These are phyloP conservation scores for Daldinia childiae DNA, from an alignment of 495 filamentous ascomycete species.

Conservation along the genomic window DNA sequence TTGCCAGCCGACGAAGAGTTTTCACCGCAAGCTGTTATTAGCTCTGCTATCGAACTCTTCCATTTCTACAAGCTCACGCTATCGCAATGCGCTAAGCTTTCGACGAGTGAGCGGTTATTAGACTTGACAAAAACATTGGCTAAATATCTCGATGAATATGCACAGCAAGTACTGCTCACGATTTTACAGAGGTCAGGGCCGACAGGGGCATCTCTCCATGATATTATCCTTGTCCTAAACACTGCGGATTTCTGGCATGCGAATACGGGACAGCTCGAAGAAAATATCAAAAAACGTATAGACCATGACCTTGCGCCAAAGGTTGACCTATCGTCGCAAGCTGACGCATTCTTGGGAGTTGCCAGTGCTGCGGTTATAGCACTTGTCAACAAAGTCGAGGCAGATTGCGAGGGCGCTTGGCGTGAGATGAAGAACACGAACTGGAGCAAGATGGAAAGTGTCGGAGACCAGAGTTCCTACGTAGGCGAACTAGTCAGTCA, in stretches of 20 bases:
- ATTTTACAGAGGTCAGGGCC: conserved; percentile 71
- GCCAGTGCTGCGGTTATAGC: conserved; percentile 86
- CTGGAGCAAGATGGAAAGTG: conserved; percentile 93
- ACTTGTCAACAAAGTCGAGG: conserved; percentile 83
- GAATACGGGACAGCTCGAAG: conserved; percentile 90
- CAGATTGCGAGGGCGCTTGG: conserved; percentile 86
- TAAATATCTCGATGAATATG: conserved; percentile 95
- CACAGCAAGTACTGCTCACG: conserved; percentile 87
- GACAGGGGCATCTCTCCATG: conserved; percentile 73
- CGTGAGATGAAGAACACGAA: conserved; percentile 96
- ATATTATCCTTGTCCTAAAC: conserved; percentile 86
- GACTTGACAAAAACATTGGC: conserved; percentile 86
- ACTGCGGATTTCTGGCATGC: conserved; percentile 98
- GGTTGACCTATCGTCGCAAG: conserved; percentile 90
- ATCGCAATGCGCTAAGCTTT: conserved; percentile 95
- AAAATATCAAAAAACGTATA: conserved; percentile 90
- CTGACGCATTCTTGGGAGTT: conserved; percentile 94
- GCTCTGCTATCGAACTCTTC: conserved; percentile 96
- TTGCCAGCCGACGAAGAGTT: conserved; percentile 90
- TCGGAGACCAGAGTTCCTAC: conserved; percentile 95
- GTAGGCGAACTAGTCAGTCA: conserved; percentile 80
- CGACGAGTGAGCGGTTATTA: conserved; percentile 83
- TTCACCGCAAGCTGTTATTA: conserved; percentile 84
- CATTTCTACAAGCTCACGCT: conserved; percentile 92
- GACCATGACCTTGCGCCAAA: conserved; percentile 76